These are phyloP conservation scores for Withania somnifera DNA, from an alignment of 305 asterid genomes.

Conservation along the genomic window DNA sequence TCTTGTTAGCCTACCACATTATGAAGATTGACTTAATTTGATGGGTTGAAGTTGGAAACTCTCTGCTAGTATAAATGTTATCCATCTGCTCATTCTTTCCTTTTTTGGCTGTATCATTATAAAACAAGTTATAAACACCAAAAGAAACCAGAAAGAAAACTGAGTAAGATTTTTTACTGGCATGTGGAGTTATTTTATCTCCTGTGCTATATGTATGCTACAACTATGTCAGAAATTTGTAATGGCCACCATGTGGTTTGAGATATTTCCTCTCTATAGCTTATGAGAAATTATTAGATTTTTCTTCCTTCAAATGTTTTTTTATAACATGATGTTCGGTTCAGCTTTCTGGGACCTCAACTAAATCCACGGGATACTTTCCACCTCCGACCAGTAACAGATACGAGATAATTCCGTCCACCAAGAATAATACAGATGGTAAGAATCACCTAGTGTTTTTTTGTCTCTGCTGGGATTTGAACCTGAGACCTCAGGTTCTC, in stretches of 20 bases:
- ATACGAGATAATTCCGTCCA: too few relatives aligned
- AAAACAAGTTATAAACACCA: neutral
- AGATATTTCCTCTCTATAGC: neutral
- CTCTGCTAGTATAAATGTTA: neutral
- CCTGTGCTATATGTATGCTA: neutral
- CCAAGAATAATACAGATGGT: too few relatives aligned
- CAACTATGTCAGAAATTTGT: neutral
- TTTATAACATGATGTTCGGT: too few relatives aligned
- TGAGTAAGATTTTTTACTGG: neutral
- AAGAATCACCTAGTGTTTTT: too few relatives aligned
- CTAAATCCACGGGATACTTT: too few relatives aligned
- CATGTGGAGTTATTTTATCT: neutral
- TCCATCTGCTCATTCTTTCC: neutral
- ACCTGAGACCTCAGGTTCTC: too few relatives aligned
- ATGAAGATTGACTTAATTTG: neutral
- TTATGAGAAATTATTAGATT: neutral
- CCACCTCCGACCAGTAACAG: too few relatives aligned
- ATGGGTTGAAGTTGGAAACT: conserved; percentile 1
- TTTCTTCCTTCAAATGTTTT: neutral
- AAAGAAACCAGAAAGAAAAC: neutral
- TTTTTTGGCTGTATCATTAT: neutral
- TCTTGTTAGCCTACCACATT: neutral
- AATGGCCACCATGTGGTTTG: neutral
- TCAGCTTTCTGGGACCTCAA: too few relatives aligned
- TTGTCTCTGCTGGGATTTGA: too few relatives aligned